Percentiles rank a stretch among this genome's conserved stretches.
These are phyloP conservation scores for Spirogloea muscicola DNA, from an alignment of 139 green algal species.

Conservation along the genomic window DNA sequence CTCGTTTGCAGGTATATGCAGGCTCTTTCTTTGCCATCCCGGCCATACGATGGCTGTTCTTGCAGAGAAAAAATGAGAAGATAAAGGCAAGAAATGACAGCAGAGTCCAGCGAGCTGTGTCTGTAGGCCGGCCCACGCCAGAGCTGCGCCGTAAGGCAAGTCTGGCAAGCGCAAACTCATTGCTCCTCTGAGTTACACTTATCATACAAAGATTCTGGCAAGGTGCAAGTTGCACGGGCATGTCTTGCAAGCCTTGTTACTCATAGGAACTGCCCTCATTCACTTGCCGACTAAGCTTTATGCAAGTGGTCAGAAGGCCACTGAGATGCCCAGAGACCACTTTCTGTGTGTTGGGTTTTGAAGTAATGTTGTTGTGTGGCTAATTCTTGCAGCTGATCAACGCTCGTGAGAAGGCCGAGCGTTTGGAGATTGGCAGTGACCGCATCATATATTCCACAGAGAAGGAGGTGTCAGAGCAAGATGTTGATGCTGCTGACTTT, in stretches of 20 bases:
- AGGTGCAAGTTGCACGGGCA: not conserved
- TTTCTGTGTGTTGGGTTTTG: no score
- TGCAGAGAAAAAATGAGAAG: slow-evolving; percentile 57
- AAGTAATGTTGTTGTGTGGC: no score
- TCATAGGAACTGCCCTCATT: not conserved
- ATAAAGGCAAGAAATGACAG: slow-evolving; percentile 72
- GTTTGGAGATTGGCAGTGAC: slow-evolving; percentile 24
- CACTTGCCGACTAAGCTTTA: not conserved
- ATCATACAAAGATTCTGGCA: no score
- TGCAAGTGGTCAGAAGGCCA: not conserved
- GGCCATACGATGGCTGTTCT: slow-evolving; percentile 56
- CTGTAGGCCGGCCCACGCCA: slow-evolving; percentile 15
- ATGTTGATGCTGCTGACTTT: slow-evolving; percentile 40
- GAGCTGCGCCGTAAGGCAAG: slow-evolving; percentile 29
- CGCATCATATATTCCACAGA: slow-evolving; percentile 45
- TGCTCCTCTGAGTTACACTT: no score
- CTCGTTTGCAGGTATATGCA: slow-evolving; percentile 68
- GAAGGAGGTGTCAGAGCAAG: slow-evolving; percentile 31
- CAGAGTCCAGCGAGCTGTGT: slow-evolving; percentile 26
- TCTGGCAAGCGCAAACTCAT: not conserved
- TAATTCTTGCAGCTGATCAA: slow-evolving; percentile 30
- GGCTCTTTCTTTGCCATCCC: slow-evolving; percentile 84
- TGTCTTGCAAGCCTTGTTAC: not conserved
- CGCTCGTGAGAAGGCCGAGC: slow-evolving; percentile 23
- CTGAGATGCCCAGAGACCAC: not conserved